Evolutionary conservation across 2,329 filamentous ascomycete genomes (phyloP).

Genomic region (Scytalidium sp.): DNA sequence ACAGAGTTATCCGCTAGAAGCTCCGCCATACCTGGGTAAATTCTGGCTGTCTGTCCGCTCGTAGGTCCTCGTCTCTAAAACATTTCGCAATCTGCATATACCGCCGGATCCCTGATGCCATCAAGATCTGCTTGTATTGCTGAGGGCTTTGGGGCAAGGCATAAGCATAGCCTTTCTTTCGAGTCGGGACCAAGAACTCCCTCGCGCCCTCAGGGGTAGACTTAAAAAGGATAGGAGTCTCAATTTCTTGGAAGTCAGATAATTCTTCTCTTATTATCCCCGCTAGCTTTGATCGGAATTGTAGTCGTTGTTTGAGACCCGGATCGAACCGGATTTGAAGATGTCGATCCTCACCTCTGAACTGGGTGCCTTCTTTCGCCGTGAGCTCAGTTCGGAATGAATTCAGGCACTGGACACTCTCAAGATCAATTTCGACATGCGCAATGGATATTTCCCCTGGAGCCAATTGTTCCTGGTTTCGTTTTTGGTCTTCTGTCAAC

Average conservation of each 20-base stretch:
- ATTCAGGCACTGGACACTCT: constrained; percentile 66
- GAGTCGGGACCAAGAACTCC: constrained; percentile 90
- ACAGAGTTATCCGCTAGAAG: background rate
- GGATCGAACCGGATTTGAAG: constrained; percentile 78
- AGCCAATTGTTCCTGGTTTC: constrained; percentile 1
- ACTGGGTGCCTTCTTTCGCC: constrained; percentile 67
- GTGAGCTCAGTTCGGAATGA: constrained; percentile 73
- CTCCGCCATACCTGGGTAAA: constrained; percentile 72
- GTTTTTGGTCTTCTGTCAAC: constrained; percentile 15
- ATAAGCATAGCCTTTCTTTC: constrained; percentile 74
- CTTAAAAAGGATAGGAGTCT: constrained; percentile 94
- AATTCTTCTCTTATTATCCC: constrained; percentile 41
- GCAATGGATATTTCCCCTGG: constrained; percentile 4
- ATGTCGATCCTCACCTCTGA: constrained; percentile 73
- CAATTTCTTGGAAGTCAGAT: constrained; percentile 55
- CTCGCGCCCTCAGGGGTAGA: constrained; percentile 94
- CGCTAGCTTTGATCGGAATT: constrained; percentile 62
- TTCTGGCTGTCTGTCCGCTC: constrained; percentile 91
- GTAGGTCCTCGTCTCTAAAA: constrained; percentile 90
- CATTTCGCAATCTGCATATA: constrained; percentile 95
- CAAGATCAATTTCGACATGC: constrained; percentile 56
- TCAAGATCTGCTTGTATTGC: constrained; percentile 97
- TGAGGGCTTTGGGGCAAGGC: constrained; percentile 94
- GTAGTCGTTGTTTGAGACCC: constrained; percentile 63
- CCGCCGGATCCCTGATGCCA: constrained; percentile 78